phyloP scores from a whole-genome alignment of 140 eudicot species.

The Erigeron philadelphicus region DNA sequence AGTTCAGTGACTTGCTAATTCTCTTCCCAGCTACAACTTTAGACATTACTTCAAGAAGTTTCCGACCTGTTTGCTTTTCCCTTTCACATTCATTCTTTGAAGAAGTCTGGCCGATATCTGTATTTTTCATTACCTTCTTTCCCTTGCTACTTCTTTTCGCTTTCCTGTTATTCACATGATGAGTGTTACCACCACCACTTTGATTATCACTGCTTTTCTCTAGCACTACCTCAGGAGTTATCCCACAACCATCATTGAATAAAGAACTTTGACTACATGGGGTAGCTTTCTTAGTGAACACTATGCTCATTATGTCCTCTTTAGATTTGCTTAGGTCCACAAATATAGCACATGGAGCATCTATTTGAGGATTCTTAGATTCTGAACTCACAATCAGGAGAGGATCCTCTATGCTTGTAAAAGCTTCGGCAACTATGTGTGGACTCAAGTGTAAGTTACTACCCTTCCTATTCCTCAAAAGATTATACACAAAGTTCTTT shows the following conservation, averaged over 20 bases:
- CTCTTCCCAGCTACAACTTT: too few species aligned
- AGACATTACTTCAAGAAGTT: too few species aligned
- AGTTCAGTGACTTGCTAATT: too few species aligned
- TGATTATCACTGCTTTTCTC: too few species aligned
- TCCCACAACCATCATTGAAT: background rate
- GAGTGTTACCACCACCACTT: too few species aligned
- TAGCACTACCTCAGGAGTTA: too few species aligned
- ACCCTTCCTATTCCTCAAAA: conserved; percentile 10
- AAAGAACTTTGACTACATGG: background rate
- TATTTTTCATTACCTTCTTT: too few species aligned
- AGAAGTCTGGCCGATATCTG: too few species aligned
- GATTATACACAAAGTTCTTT: conserved; percentile 9
- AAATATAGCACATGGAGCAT: conserved; percentile 26
- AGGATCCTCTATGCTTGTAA: conserved; percentile 32
- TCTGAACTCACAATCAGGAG: conserved; percentile 26
- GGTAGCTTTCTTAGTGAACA: conserved; percentile 16
- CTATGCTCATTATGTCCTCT: conserved; percentile 25
- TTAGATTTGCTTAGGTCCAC: conserved; percentile 24
- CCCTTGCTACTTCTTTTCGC: too few species aligned
- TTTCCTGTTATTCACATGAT: too few species aligned
- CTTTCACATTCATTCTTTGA: too few species aligned
- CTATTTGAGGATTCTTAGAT: background rate
- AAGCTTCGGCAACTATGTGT: conserved; percentile 29
- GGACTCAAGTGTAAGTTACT: background rate
- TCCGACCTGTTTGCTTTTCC: too few species aligned